A percentile compares a stretch with the other conserved stretches of the same genome.
phyloP scores from a whole-genome alignment of 2,329 filamentous ascomycete species.

The Aspergillus sp. region DNA sequence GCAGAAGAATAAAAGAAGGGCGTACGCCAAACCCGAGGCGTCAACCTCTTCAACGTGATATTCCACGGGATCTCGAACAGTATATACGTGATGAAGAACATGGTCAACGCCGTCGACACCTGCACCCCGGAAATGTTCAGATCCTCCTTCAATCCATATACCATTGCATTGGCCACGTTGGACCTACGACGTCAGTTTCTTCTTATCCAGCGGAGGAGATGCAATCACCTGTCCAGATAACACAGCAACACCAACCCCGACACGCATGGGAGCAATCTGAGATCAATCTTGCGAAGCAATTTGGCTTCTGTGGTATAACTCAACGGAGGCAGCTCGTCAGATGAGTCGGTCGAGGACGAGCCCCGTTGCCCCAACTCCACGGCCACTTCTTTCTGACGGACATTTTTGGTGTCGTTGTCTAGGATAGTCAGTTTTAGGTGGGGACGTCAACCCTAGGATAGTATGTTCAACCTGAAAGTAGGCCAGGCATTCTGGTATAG shows the following conservation, averaged over 20 bases:
- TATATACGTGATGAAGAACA: constrained; percentile 3
- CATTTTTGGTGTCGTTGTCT: not conserved
- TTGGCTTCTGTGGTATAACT: not conserved
- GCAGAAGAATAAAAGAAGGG: not conserved
- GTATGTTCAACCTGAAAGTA: not conserved
- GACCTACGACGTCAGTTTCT: not conserved
- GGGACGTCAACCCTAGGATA: not conserved
- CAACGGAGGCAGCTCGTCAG: not conserved
- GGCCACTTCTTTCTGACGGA: not conserved
- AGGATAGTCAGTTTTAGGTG: not conserved
- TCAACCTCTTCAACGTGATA: constrained; percentile 5
- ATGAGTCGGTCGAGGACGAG: not conserved
- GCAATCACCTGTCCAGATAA: not conserved
- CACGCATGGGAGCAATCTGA: constrained; percentile 1
- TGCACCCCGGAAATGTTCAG: constrained; percentile 14
- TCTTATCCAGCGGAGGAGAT: no score
- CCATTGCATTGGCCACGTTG: constrained; percentile 2
- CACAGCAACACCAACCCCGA: constrained; percentile 2
- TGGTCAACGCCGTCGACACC: constrained; percentile 3
- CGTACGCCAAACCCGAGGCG: constrained; percentile 4
- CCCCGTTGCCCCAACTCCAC: not conserved
- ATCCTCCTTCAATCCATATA: constrained; percentile 2
- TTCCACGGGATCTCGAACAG: constrained; percentile 8
- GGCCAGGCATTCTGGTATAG: not conserved
- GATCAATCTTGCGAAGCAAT: constrained; percentile 3